Conservation (phyloP, 2,329 filamentous ascomycete species). For the Alternaria consortialis region DNA sequence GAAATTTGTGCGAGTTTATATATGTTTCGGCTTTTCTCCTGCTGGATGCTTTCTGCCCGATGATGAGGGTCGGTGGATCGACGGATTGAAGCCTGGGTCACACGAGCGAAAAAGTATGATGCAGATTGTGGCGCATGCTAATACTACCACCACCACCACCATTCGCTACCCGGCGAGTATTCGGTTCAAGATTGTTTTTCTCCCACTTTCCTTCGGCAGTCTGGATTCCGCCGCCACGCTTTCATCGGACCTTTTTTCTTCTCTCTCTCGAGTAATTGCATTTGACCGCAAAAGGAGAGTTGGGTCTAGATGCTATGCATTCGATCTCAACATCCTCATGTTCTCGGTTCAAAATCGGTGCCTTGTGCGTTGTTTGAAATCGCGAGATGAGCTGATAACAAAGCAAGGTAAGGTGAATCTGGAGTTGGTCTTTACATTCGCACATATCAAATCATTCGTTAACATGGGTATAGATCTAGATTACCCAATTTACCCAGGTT, state of each 20-base stretch:
- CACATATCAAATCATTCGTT: background rate
- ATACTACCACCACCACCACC: background rate
- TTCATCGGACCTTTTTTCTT: constrained; percentile 5
- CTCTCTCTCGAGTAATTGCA: background rate
- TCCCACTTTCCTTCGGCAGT: constrained; percentile 1
- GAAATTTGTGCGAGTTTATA: constrained; percentile 10
- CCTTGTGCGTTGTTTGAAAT: constrained; percentile 5
- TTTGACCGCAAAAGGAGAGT: background rate
- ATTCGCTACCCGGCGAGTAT: background rate
- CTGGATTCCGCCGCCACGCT: background rate
- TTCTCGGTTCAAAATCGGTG: background rate
- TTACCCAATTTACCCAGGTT: background rate
- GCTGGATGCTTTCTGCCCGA: background rate
- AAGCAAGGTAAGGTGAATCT: background rate
- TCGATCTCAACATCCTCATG: constrained; percentile 4
- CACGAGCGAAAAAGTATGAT: background rate
- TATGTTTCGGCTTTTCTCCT: constrained; percentile 1
- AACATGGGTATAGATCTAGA: background rate
- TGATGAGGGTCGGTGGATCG: constrained; percentile 2
- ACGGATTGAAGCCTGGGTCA: background rate
- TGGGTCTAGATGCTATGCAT: background rate
- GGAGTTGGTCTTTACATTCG: background rate
- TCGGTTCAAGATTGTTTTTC: background rate
- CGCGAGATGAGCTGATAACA: background rate
- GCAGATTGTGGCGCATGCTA: constrained; percentile 1